Evolutionary conservation across 1,139 yeast genomes (phyloP), one percentile per base, ranked within the genome.

Genomic region (Pichia sp.): DNA sequence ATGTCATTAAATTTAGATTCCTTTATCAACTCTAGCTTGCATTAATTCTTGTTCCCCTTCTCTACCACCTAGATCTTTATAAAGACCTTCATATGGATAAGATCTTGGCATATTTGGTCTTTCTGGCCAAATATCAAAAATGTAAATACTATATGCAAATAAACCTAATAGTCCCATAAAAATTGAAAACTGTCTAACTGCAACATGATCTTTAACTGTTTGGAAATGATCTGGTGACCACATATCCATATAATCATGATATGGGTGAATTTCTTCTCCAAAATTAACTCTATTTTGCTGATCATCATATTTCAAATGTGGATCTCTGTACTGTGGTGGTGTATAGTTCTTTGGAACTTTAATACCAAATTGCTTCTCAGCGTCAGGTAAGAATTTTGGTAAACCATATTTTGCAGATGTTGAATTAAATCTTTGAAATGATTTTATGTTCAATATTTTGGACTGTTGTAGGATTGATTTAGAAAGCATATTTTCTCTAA

Each of bases 221-320:
- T 80, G 80, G 64, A 73, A 81, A 61, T 81, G 77, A 62, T 86
- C 95, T 20, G 95, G 95, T 13, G 95, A 80, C 95, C 95, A 87
- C 73, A 85, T 76, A 64, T 87, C 92, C 62, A 82, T 73, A 64
- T 77, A 69, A 62, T 87, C 96, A 57, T 82, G 85, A 57, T 82
- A 78, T 47, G 80, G 79, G 61, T 81, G 78, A 53, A 85, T 67
- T 40, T 89, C 87, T 56, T 87, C 92, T 55, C 79, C 77, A 56
- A 77, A 70, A 71, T 86, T 85, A 69, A 95, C 81, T 71, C 92
- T 79, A 65, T 81, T 79, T 68, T 86, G 95, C 60, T 73, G 87
- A 65, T 85, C 94, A 63, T 86, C 95, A 67, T 82, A 87, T 62
- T 78, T 81, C 53, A 68, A 73, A 62, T 82, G 79, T 43, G 94